phyloP scores from a whole-genome alignment of 1,139 yeast genomes.

The Meyerozyma elateridarum region DNA sequence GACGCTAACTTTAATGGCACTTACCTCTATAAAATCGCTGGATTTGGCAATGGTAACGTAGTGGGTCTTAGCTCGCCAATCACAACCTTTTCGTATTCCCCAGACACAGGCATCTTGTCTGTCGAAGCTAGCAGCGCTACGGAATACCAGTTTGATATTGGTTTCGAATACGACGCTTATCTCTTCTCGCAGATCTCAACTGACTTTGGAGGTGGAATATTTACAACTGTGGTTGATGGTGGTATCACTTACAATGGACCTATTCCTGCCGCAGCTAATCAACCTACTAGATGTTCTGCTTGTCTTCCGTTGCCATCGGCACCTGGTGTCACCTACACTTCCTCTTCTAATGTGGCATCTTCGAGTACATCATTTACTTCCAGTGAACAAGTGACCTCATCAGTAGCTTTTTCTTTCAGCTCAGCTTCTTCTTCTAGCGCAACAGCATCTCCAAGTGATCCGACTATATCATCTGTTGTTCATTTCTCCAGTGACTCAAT shows the following conservation, averaged over 20 bases:
- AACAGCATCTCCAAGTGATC: background rate
- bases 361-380: background rate
- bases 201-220: slow-evolving; percentile 11
- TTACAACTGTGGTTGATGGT: slow-evolving; percentile 14
- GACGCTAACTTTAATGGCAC: slow-evolving; percentile 9
- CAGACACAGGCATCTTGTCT: slow-evolving; percentile 19
- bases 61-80: slow-evolving; percentile 20
- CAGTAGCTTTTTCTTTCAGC: background rate
- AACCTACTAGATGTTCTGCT: slow-evolving; percentile 5
- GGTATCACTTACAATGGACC: slow-evolving; percentile 13
- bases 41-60: slow-evolving; percentile 28
- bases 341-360: background rate
- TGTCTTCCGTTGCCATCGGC: slow-evolving; percentile 6
- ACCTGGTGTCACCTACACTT: slow-evolving; percentile 1
- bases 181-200: slow-evolving; percentile 15
- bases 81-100: slow-evolving; percentile 11
- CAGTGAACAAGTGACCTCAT: background rate
- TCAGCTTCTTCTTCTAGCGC: background rate
- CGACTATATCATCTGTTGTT: no score
- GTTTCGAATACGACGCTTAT: slow-evolving; percentile 14
- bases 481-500: no score
- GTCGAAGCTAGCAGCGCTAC: slow-evolving; percentile 10
- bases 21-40: slow-evolving; percentile 21
- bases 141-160: slow-evolving; percentile 19
- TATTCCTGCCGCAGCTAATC: slow-evolving; percentile 6